Evolutionary conservation across 345 rosid species (phyloP), one percentile per base, ranked within the genome.

Genomic region (Eucalyptus erythrocorys): DNA sequence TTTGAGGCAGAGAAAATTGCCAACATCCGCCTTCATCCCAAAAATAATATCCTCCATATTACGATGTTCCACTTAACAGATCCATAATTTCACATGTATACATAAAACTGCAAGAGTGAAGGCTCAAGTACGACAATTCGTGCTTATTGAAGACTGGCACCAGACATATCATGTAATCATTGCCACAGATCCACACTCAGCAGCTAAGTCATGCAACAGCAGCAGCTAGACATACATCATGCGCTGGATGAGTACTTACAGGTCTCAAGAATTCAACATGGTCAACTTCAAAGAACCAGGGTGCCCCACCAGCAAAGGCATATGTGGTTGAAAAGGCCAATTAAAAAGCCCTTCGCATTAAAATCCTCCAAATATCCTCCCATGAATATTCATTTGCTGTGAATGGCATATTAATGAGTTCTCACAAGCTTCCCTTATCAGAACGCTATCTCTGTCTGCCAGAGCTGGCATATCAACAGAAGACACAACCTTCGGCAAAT

Each of bases 391-490:
- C 88, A 95, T 92, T 91, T 95, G 97, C 87, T 95, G 98, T 15
- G 97, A 98, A 90, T 95, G 99, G 89, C 99, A 97, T 26, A 97
- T 92, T 93, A 95, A 89, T n/a, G 97, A 95, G 90, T 95, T 94
- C 90, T 92, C 96, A 89, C 91, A 87, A 85, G 99, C 93, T 55
- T 94, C 95, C 43, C 89, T 89, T 68, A 95, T 94, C 64, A 97
- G 95, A 92, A 97, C 94, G 94, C 97, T 96, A 89, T 96, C 95
- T 87, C 98, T 93, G 88, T 97, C 96, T 32, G 96, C 99, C 89
- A 96, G 91, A 51, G 99, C 99, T 32, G 97, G 99, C 99, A 97
- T 94, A 94, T 97, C 98, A 86, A 86, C 93, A 89, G 91, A 97
- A 95, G 48, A 96, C 91, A 76, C 96, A 92, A 66, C 98, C 97